Evolutionary conservation across 192 early-diverging fungal species (phyloP).

Genomic region (Lobosporangium transversale): DNA sequence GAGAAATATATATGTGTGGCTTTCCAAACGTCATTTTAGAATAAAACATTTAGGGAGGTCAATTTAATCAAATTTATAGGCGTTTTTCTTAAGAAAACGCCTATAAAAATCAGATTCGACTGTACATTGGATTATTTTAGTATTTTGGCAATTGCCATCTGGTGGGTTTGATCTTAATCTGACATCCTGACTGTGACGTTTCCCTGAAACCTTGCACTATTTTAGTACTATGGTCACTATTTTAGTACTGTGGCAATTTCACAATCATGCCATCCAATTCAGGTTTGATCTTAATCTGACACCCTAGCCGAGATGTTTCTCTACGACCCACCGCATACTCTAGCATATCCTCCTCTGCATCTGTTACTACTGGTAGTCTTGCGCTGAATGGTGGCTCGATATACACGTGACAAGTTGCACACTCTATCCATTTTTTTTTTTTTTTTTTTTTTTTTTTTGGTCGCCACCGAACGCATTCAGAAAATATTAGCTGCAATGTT

Average conservation of each 20-base stretch:
- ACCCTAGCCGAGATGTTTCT: slow-evolving; percentile 44
- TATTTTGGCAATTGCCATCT: too few species aligned
- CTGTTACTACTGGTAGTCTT: slow-evolving; percentile 53
- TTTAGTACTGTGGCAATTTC: slow-evolving; percentile 46
- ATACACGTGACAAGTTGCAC: slow-evolving; percentile 70
- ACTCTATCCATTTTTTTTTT: slow-evolving; percentile 59
- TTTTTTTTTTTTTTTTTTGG: too few species aligned
- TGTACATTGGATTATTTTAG: too few species aligned
- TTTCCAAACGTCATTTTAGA: too few species aligned
- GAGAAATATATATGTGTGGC: too few species aligned
- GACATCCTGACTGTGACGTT: slow-evolving; percentile 44
- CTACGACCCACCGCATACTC: slow-evolving; percentile 62
- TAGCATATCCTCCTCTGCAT: slow-evolving; percentile 70
- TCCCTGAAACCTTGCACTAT: slow-evolving; percentile 53
- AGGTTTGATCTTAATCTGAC: slow-evolving; percentile 51
- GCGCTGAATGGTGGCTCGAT: slow-evolving; percentile 55
- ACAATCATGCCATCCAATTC: slow-evolving; percentile 51
- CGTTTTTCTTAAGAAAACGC: too few species aligned
- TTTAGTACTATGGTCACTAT: not conserved
- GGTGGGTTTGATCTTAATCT: slow-evolving; percentile 50
- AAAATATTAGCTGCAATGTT: not conserved
- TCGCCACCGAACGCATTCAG: not conserved
- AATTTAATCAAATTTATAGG: too few species aligned
- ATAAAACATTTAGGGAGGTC: too few species aligned
- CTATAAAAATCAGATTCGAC: too few species aligned